Evolutionary conservation across 257 asterid genomes (phyloP), one percentile per base, ranked within the genome.

Genomic region (Forsythia viridissima): DNA sequence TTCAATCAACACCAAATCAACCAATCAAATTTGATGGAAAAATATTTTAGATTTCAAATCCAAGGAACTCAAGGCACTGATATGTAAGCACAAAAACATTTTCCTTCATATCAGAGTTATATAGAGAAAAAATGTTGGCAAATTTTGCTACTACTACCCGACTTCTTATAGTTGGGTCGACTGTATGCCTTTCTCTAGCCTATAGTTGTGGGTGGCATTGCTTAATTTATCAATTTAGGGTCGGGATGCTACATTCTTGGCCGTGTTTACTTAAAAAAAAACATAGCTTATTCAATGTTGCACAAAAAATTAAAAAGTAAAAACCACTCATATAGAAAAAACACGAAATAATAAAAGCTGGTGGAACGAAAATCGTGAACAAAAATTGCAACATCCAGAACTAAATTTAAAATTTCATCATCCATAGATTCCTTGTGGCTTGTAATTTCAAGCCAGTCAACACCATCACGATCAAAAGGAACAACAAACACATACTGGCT

Each of bases 401-500:
- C 78, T 78, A 74, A 73, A 70, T 72, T 75, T 6, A 24, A 43
- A 77, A 61, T 73, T 55, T 41, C 79, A 74, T 41, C 76, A 21
- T 44, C 77, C 38, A 41, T 69, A 21, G 66, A 74, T 78, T 9
- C 40, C 51, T 76, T 57, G 76, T 20, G 78, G 66, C 52, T 57
- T 15, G 76, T 42, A 63, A 73, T 21, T 70, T 55, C 66, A 21
- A 80, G 21, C 52, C 43, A 48, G 68, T 36, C 43, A 76, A 39
- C 57, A 82, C 30, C 67, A 79, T 43, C 76, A 52, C 48, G 78
- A 84, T 79, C 80, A 72, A 16, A 75, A 70, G 52, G n/a, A 65
- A 34, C 21, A 0, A 40, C 59, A 38, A 24, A 12, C 18, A 16
- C 75, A 67, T 10, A 51, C 73, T 80, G 37, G 0, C 55, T 24